Evolutionary conservation across 441 rosid species (phyloP).

Genomic region (Croton setiger): DNA sequence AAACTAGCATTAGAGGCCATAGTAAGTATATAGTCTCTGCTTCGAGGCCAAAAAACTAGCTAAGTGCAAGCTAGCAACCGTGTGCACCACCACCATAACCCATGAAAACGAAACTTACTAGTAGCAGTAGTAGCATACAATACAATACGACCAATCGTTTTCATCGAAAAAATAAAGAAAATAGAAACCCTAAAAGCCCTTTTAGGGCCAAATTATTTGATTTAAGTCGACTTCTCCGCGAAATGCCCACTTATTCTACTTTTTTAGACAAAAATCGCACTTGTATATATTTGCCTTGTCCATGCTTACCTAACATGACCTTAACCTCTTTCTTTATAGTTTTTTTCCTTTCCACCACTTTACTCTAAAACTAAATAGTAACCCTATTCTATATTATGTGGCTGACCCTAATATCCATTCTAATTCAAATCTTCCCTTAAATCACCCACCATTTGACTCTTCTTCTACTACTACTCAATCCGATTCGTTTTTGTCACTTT

Average conservation of each 20-base stretch:
- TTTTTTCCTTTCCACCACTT: neutral
- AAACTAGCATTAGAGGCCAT: too few relatives aligned
- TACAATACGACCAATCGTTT: neutral
- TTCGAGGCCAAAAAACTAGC: conserved; percentile 12
- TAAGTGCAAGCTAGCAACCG: conserved; percentile 7
- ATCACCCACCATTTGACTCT: conserved; percentile 23
- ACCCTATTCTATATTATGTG: conserved; percentile 20
- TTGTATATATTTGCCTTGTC: conserved; percentile 12
- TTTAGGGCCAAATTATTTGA: too few relatives aligned
- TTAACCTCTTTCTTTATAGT: neutral
- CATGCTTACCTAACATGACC: neutral
- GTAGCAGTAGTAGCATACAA: neutral
- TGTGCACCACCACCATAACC: neutral
- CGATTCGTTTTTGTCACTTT: conserved; percentile 25
- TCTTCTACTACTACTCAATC: neutral
- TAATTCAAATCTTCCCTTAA: conserved; percentile 28
- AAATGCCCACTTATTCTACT: conserved; percentile 43
- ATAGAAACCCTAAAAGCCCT: conserved; percentile 9
- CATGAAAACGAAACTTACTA: neutral
- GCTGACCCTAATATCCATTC: conserved; percentile 32
- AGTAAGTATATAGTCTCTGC: too few relatives aligned
- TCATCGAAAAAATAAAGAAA: neutral
- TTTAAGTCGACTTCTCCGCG: conserved; percentile 29
- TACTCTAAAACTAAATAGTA: neutral
- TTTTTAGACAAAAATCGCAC: conserved; percentile 6